Percentiles rank a stretch among this genome's conserved stretches.
phyloP scores from a whole-genome alignment of 345 rosid species.

The Citrus sinensis region DNA sequence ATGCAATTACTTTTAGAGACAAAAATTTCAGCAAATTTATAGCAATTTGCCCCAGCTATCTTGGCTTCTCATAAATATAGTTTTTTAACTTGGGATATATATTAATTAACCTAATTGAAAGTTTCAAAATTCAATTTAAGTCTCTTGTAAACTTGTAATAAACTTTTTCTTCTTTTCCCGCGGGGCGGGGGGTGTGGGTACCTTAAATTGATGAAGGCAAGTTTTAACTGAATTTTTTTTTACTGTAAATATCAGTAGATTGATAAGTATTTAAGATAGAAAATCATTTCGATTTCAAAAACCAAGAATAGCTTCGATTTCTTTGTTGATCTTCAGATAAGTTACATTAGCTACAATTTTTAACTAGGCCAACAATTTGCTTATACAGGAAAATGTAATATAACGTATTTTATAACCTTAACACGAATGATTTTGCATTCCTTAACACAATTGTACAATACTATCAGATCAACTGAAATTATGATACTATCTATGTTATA shows the following conservation, averaged over 20 bases:
- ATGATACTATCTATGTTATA: no score
- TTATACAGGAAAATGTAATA: no score
- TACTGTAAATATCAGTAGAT: no score
- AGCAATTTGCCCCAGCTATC: not conserved
- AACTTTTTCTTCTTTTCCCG: no score
- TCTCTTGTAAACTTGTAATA: not conserved
- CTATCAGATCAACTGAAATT: no score
- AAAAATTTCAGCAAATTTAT: not conserved
- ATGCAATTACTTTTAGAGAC: not conserved
- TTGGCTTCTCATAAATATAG: not conserved
- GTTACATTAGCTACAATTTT: no score
- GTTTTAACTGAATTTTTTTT: no score
- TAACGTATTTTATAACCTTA: no score
- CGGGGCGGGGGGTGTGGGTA: not conserved
- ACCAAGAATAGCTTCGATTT: not conserved
- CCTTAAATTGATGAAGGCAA: not conserved
- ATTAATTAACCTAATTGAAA: not conserved
- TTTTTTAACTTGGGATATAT: not conserved
- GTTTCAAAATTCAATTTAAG: not conserved
- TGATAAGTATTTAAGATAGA: not conserved
- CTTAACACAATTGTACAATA: no score
- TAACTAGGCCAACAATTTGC: not conserved
- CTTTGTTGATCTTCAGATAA: no score
- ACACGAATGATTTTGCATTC: no score
- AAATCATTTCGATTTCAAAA: not conserved